A percentile compares a stretch with the other conserved stretches of the same genome.
phyloP scores from a whole-genome alignment of 768 basidiomycete genomes.

The Suillus hirtellus region DNA sequence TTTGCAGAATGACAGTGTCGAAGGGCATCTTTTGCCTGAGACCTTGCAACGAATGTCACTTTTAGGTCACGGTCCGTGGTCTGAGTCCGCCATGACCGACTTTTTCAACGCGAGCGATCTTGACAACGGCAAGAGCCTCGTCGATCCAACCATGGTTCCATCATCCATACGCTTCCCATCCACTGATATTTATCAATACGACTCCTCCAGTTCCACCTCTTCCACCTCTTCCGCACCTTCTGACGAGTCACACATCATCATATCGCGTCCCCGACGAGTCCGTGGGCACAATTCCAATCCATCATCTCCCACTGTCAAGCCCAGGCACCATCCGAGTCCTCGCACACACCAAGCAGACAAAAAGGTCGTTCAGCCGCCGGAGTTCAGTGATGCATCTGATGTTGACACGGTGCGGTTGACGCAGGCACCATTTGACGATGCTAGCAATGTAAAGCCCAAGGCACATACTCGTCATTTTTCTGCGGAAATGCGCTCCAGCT shows the following conservation, averaged over 20 bases:
- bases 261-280: constrained; percentile 39
- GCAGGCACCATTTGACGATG: constrained; percentile 21
- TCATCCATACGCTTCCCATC: constrained; percentile 5
- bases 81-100: constrained; percentile 18
- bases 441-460: constrained; percentile 17
- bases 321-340: constrained; percentile 8
- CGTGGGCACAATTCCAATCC: constrained; percentile 34
- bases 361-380: constrained; percentile 15
- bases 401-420: constrained; percentile 27
- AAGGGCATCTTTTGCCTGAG: constrained; percentile 60
- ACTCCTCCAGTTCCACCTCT: constrained; percentile 39
- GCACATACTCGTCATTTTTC: constrained; percentile 20
- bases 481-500: constrained; percentile 21
- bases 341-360: constrained; percentile 18
- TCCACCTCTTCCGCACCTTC: constrained; percentile 38
- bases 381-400: constrained; percentile 31
- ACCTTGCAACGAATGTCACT: constrained; percentile 52
- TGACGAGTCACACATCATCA: constrained; percentile 34
- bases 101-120: not conserved
- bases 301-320: constrained; percentile 41
- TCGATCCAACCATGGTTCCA: constrained; percentile 5
- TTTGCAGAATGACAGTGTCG: constrained; percentile 48
- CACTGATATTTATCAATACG: constrained; percentile 17
- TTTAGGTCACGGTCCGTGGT: constrained; percentile 15
- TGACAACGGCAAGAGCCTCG: constrained; percentile 12